These are phyloP conservation scores for Phytophthora pseudosyringae DNA, from an alignment of 352 stramenopile species.

Conservation along the genomic window DNA sequence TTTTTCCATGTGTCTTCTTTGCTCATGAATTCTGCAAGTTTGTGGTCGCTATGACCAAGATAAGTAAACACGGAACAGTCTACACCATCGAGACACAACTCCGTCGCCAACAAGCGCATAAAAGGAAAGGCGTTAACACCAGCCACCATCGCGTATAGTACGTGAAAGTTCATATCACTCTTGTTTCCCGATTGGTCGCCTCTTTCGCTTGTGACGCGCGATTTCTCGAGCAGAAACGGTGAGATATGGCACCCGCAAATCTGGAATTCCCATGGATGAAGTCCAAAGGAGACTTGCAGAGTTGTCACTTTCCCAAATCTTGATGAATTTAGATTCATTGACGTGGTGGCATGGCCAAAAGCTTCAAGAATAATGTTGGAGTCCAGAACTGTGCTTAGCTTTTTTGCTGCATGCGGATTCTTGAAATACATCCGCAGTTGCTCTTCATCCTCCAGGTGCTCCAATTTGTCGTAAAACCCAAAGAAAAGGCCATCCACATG, in stretches of 20 bases:
- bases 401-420: constrained; percentile 67
- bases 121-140: constrained; percentile 54
- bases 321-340: constrained; percentile 78
- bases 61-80: constrained; percentile 58
- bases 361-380: constrained; percentile 81
- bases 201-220: constrained; percentile 52
- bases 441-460: constrained; percentile 80
- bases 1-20: constrained; percentile 58
- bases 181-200: not conserved
- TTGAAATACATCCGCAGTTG: constrained; percentile 82
- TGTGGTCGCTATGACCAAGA: constrained; percentile 47
- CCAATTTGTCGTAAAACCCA: constrained; percentile 81
- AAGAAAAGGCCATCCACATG: constrained; percentile 79
- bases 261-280: constrained; percentile 61
- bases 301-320: constrained; percentile 74
- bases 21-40: constrained; percentile 28
- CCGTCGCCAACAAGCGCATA: constrained; percentile 43
- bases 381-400: constrained; percentile 66
- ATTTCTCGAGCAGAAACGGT: constrained; percentile 75
- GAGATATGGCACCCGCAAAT: constrained; percentile 59
- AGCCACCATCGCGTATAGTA: constrained; percentile 73
- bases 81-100: constrained; percentile 46
- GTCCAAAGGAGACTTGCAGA: constrained; percentile 52
- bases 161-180: constrained; percentile 69
- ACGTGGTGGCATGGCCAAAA: constrained; percentile 71